phyloP scores from a whole-genome alignment of 2,329 filamentous ascomycete genomes.

The Coniochaeta prunicola region DNA sequence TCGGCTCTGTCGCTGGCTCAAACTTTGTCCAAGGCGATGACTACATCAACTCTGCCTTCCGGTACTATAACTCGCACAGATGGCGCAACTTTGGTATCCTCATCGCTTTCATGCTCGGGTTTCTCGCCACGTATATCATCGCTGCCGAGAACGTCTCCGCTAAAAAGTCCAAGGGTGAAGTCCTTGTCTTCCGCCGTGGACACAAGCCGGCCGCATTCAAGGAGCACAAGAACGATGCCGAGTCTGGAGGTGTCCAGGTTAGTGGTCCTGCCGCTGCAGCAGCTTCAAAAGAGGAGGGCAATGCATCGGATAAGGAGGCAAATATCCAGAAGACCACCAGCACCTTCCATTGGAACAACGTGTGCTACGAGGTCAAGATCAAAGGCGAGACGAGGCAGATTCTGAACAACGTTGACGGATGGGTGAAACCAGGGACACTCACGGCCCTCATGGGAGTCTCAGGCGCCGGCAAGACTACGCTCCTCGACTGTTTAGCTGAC shows the following conservation, averaged over 20 bases:
- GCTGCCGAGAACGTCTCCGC: conserved; percentile 58
- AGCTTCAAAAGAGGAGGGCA: conserved; percentile 19
- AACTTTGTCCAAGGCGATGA: conserved; percentile 46
- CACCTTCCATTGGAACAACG: conserved; percentile 79
- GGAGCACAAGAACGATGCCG: conserved; percentile 55
- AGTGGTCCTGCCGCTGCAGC: conserved; percentile 40
- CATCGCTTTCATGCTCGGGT: conserved; percentile 55
- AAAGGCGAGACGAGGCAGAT: conserved; percentile 70
- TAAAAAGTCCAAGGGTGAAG: conserved; percentile 68
- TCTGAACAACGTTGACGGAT: conserved; percentile 80
- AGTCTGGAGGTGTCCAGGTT: conserved; percentile 40
- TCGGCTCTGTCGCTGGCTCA: conserved; percentile 50
- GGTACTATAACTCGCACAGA: conserved; percentile 50
- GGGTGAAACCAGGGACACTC: conserved; percentile 86
- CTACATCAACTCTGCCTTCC: conserved; percentile 47
- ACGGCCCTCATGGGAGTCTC: conserved; percentile 89
- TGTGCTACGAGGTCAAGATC: conserved; percentile 73
- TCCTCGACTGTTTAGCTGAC: conserved; percentile 78
- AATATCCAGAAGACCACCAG: conserved; percentile 48
- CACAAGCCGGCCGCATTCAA: conserved; percentile 50
- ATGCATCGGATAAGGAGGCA: conserved; percentile 26
- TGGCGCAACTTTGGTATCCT: conserved; percentile 70
- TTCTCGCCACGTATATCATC: conserved; percentile 55
- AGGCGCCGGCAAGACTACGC: conserved; percentile 89
- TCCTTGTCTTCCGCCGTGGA: conserved; percentile 68